Percentiles rank a stretch among this genome's conserved stretches.
Evolutionary conservation across 1,284 basidiomycete species (phyloP).

Genomic region (Rhodotorula sp.): DNA sequence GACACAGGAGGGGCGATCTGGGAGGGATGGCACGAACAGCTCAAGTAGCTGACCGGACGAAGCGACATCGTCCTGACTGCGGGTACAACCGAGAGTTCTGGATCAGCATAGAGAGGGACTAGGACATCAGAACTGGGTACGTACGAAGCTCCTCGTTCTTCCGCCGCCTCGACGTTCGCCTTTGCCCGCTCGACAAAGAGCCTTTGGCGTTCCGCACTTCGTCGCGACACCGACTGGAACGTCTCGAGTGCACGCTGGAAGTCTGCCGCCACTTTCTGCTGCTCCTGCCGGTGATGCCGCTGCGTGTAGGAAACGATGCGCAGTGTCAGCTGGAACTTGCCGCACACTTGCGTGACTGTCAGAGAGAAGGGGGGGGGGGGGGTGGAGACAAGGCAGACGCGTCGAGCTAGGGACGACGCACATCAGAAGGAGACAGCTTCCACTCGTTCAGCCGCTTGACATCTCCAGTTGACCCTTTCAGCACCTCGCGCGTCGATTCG

Average conservation of each 20-base stretch:
- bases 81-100: background rate
- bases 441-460: constrained; percentile 77
- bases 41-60: constrained; percentile 27
- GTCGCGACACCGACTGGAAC: constrained; percentile 87
- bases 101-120: background rate
- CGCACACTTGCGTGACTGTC: too few relatives aligned
- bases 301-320: background rate
- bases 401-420: constrained; percentile 49
- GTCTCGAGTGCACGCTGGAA: constrained; percentile 82
- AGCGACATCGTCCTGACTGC: background rate
- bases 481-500: constrained; percentile 88
- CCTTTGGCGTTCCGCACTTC: constrained; percentile 80
- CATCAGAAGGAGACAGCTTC: constrained; percentile 58
- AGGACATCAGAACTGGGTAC: too few relatives aligned
- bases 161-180: constrained; percentile 55
- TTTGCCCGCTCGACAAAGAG: constrained; percentile 77
- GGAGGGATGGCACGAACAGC: constrained; percentile 1
- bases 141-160: background rate
- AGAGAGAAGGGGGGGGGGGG: too few relatives aligned
- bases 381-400: too few relatives aligned
- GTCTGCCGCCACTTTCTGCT: constrained; percentile 87
- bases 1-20: too few relatives aligned
- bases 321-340: background rate
- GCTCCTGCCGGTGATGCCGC: constrained; percentile 51
- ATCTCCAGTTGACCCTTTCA: constrained; percentile 88